These are phyloP conservation scores for Termitomyces sp. DNA, from an alignment of 768 basidiomycete species.

Conservation along the genomic window DNA sequence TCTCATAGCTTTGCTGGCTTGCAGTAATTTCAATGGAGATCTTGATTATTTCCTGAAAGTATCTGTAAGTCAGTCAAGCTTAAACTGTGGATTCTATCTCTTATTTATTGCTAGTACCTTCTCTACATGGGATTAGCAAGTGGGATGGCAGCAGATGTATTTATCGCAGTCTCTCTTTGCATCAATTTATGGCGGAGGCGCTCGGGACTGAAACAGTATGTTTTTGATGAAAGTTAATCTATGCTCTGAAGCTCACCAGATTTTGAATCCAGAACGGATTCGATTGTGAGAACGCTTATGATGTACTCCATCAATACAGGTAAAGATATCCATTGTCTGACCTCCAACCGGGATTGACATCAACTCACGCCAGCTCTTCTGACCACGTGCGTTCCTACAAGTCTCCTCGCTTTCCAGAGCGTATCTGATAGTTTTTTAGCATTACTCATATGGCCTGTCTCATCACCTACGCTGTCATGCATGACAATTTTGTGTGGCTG, in stretches of 20 bases:
- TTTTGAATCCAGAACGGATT: neutral
- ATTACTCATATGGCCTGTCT: slow-evolving; percentile 12
- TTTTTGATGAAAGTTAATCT: neutral
- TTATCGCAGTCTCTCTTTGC: slow-evolving; percentile 16
- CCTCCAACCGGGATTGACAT: neutral
- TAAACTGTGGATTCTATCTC: neutral
- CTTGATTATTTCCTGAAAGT: slow-evolving; percentile 1
- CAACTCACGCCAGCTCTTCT: slow-evolving; percentile 8
- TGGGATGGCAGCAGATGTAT: slow-evolving; percentile 12
- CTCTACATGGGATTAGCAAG: slow-evolving; percentile 14
- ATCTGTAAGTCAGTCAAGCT: neutral
- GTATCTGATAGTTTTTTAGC: neutral
- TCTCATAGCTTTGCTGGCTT: neutral
- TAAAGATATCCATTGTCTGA: neutral
- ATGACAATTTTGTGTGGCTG: slow-evolving; percentile 18
- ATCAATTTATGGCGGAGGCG: neutral
- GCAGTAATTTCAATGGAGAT: neutral
- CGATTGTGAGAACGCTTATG: slow-evolving; percentile 11
- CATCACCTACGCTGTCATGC: slow-evolving; percentile 18
- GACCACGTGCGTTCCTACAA: slow-evolving; percentile 8
- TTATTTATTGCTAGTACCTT: slow-evolving; percentile 7
- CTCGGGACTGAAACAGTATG: slow-evolving; percentile 12
- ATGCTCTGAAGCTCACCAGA: neutral
- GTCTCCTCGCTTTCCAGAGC: neutral
- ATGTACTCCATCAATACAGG: slow-evolving; percentile 15